Evolutionary conservation across 805 yeast species (phyloP), one percentile per base, ranked within the genome.

Genomic region (Isabelozyma pseudorhagii): DNA sequence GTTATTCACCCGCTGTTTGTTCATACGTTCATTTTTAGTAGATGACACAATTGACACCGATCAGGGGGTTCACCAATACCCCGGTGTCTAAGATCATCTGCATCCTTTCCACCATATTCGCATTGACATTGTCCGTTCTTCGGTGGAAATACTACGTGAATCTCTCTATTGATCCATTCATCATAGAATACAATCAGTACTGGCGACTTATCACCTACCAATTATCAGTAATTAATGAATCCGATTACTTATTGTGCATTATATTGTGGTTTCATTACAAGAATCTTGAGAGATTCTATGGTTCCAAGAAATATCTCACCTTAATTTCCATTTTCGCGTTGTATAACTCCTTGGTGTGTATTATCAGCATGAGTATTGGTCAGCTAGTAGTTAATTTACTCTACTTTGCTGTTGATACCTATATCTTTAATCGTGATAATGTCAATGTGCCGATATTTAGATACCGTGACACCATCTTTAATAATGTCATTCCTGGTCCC

Each of bases 221-320:
- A 58, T 27, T 79, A 10, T 68, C 79, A n/a, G 79, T 80, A 46
- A 70, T 80, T 42, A 83, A 81, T 58, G 87, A 83, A 59, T 76
- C 85, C 5, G 87, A 84, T 62, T 80, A 76, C 50, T 49, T 80
- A 17, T 54, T 82, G 3, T 59, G 74, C 2, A 59, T 76, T 9
- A 61, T 79, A 11, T 57, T 84, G 39, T 61, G 81, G 73, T 72
- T 80, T 50, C 78, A 78, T 45, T 75, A 77, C 56, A 81, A 84
- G 60, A 76, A 73, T 40, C 53, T 84, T 46, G 90, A 84, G 63
- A 61, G 89, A 46, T 63, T 79, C 45, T 75, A 75, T 58, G 89
- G 89, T 1, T 75, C 84, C 10, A 63, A 76, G 44, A 81, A 80
- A 55, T 81, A 81, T 54, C 54, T 80, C 9, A 75, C 82, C 38